Evolutionary conservation across 345 rosid genomes (phyloP), one percentile per base, ranked within the genome.

Genomic region (Reutealis trisperma): DNA sequence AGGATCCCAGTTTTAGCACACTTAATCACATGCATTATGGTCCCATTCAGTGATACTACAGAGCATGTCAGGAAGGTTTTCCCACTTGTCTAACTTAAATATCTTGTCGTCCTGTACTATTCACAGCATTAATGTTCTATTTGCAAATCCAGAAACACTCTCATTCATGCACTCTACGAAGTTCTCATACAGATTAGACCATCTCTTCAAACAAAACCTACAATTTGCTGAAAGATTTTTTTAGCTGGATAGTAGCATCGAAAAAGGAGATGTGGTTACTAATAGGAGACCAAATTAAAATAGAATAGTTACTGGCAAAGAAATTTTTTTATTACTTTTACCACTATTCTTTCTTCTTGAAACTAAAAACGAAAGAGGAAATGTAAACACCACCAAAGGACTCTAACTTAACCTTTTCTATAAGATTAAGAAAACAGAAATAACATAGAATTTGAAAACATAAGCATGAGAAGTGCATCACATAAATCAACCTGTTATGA

Each of bases 401-500:
- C 24, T 47, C 11, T 24, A 70, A 22, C 32, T 47, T 49, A 9
- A 18, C 37, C 8, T 52, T 70, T 63, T 19, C 62, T 21, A 7
- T 42, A 61, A 47, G 27, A 67, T 8, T 49, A 24, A 25, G 2
- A 22, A 5, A 30, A 63, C 16, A 54, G 8, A 1, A 61, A 19
- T 4, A 68, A 10, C 18, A 66, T 15, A 11, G 27, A 34, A 51
- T 15, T 49, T 34, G 49, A 55, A 54, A 30, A 60, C 60, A 65
- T 22, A 24, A 71, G 72, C 63, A 61, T 58, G 71, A 59, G 21
- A 75, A 74, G 42, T 55, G 73, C 72, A 68, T 65, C 70, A 24
- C 34, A 63, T 72, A 71, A 32, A 78, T 87, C 71, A 75, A 93
- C 98, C 98, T 87, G 85, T 74, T 68, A 63, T 63, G 30, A 34